Evolutionary conservation across 1,284 basidiomycete species (phyloP).

Genomic region (Calocybe gambosa): DNA sequence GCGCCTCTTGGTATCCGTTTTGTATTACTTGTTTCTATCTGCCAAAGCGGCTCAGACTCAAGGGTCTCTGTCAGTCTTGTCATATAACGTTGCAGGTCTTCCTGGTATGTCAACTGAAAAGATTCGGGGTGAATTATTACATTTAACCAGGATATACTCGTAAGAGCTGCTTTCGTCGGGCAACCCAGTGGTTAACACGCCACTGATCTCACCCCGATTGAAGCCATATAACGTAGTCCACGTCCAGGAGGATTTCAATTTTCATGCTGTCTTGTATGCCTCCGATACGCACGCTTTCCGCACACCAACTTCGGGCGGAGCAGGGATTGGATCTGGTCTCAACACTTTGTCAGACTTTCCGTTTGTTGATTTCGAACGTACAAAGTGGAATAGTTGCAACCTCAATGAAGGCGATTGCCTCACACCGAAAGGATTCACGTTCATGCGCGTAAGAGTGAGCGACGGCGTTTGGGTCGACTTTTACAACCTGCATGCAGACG

Average conservation of each 20-base stretch:
- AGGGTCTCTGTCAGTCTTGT: constrained; percentile 24
- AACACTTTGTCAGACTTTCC: constrained; percentile 32
- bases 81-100: constrained; percentile 30
- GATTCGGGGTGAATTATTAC: neutral
- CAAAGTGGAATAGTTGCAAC: constrained; percentile 31
- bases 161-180: constrained; percentile 26
- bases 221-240: constrained; percentile 29
- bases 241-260: constrained; percentile 37
- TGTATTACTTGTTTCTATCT: constrained; percentile 2
- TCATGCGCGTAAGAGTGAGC: constrained; percentile 25
- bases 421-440: constrained; percentile 35
- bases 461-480: constrained; percentile 30
- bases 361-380: constrained; percentile 27
- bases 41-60: constrained; percentile 8
- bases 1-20: too few relatives aligned
- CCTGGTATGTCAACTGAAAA: constrained; percentile 26
- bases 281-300: constrained; percentile 29
- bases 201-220: constrained; percentile 26
- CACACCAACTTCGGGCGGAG: constrained; percentile 31
- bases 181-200: constrained; percentile 25
- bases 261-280: constrained; percentile 29
- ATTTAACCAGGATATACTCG: too few relatives aligned
- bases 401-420: constrained; percentile 29
- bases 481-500: constrained; percentile 35
- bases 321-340: constrained; percentile 29